Evolutionary conservation across 768 basidiomycete genomes (phyloP), one percentile per base, ranked within the genome.

Genomic region (Daedaleopsis sinensis): DNA sequence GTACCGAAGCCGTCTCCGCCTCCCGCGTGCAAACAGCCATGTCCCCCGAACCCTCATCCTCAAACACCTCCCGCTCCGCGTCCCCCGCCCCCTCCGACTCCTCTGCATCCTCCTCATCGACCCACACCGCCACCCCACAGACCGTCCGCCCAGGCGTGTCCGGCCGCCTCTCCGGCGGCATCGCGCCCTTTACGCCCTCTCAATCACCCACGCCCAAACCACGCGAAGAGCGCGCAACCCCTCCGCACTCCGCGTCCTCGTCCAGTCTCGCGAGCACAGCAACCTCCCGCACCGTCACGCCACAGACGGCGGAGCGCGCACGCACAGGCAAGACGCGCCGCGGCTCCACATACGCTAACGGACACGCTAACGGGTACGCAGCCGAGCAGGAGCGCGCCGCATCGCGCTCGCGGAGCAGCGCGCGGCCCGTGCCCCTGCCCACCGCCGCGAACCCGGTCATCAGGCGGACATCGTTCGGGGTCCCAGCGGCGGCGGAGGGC

Each of bases 101-200:
- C 0, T 88, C 89, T 9, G 74, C 86, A 4, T 76, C 87, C 35
- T 91, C 90, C 0, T 90, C 83, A 3, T 91, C 90, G 0, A 90
- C 87, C 24, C 88, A 87, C 64, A 92, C 91, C 5, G 80, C 86
- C 2, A 85, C 89, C 21, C 90, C 80, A 42, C 79, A 76, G 3
- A 13, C 39, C 39, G 39, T 42, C 15, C 75, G 77, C 1, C 72
- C 70, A 21, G 67, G 38, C 9, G 59, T 62, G 69, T 65, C 74
- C 71, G 56, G 72, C 3, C 60, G 64, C 62, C 55, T 71, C 73
- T 66, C 63, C 64, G 50, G 70, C 27, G 50, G 70, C 27, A 62
- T 67, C 42, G 66, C 69, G 21, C 74, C 71, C 59, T 42, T 67
- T 56, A 59, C 65, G 52, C 66, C 69, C 62, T 50, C 67, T 57